A percentile compares a stretch with the other conserved stretches of the same genome.
Evolutionary conservation across 2,329 filamentous ascomycete genomes (phyloP).

Genomic region (Colletotrichum graminicola): DNA sequence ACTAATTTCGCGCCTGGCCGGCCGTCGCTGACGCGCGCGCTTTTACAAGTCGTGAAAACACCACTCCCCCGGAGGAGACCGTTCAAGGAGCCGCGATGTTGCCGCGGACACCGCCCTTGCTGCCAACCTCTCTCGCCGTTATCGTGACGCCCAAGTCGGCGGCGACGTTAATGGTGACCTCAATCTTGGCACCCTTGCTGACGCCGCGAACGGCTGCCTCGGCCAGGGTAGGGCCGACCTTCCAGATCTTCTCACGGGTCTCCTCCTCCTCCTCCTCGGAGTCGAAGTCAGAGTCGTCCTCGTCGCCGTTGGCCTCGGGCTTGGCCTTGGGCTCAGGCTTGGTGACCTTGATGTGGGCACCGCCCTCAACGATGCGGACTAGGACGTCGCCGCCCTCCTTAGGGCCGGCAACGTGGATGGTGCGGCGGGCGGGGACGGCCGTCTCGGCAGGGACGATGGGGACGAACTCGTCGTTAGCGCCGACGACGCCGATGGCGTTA

Average conservation of each 20-base stretch:
- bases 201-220: conserved; percentile 87
- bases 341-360: conserved; percentile 91
- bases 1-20: conserved; percentile 26
- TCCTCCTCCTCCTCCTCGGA: conserved; percentile 85
- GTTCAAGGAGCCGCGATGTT: conserved; percentile 52
- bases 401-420: conserved; percentile 80
- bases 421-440: conserved; percentile 87
- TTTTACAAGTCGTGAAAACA: conserved; percentile 11
- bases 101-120: conserved; percentile 85
- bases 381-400: conserved; percentile 89
- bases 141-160: conserved; percentile 84
- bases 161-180: conserved; percentile 90
- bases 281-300: conserved; percentile 75
- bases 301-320: conserved; percentile 72
- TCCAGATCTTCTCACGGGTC: conserved; percentile 91
- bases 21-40: neutral
- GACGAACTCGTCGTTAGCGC: conserved; percentile 77
- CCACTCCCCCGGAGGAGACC: neutral
- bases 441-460: conserved; percentile 89
- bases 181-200: conserved; percentile 91
- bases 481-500: conserved; percentile 88
- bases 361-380: conserved; percentile 88
- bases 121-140: conserved; percentile 86
- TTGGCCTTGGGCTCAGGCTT: conserved; percentile 86
- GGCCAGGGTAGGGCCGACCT: conserved; percentile 83